Evolutionary conservation across 2,329 filamentous ascomycete species (phyloP), one percentile per base, ranked within the genome.

Genomic region (Domatiomyces globalis): DNA sequence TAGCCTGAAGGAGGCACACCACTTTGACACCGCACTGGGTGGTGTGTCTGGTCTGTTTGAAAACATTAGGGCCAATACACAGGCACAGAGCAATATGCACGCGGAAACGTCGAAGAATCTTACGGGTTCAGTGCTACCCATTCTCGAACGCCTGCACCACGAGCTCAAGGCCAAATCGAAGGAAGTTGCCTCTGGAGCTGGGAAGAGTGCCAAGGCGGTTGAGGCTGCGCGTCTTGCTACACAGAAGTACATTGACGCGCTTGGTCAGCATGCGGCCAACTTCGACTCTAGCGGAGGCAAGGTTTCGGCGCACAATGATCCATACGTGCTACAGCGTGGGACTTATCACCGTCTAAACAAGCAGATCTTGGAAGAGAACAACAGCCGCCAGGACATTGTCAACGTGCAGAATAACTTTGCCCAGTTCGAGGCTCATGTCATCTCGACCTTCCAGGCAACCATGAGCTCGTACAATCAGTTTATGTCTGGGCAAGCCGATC

Each of bases 111-210:
- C 92, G 61, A 92, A 92, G 74, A 86, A 81, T 60, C 77, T 98
- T 59, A 94, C 90, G 70, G 83, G 82, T 54, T 82, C 83, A 12
- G 85, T 96, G 27, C 75, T 95, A 18, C 92, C 90, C 39, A 83
- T 90, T 57, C 83, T 98, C 64, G 87, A 94, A 62, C 84, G 88
- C 49, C 75, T 98, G 47, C 89, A 96, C 72, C 83, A 87, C 66
- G 92, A 96, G 67, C 92, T 98, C 74, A 98, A 96, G 77, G 82
- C 85, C 72, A 96, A 96, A 74, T 77, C 80, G 57, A 96, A 96
- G 74, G 89, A 95, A 69, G 77, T 98, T 48, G 76, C 79, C 44
- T 77, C 81, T 55, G 89, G 90, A 7, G 87, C 85, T 19, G 78
- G 81, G 55, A 95, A 94, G 73, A 79, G 83, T 15, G 81, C 85